These are phyloP conservation scores for Boeremia lycopersici DNA, from an alignment of 2,329 filamentous ascomycete genomes.

Conservation along the genomic window DNA sequence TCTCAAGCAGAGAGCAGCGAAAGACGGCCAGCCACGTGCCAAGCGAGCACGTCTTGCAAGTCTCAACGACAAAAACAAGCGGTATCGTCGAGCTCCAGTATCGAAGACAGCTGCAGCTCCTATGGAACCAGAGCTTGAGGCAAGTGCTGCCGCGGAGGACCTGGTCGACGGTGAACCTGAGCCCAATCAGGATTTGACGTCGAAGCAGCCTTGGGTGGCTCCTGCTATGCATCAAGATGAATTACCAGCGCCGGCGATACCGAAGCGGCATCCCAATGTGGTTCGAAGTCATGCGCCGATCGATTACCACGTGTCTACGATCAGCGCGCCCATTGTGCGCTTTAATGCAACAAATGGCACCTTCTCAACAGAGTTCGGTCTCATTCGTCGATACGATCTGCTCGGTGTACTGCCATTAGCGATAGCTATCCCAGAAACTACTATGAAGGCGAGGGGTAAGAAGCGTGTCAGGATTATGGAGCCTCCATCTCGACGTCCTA, in stretches of 20 bases:
- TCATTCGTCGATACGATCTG: background rate
- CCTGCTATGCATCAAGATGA: background rate
- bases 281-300: too few species aligned
- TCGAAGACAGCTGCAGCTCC: slow-evolving; percentile 2
- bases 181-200: background rate
- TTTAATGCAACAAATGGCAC: slow-evolving; percentile 53
- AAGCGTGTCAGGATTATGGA: slow-evolving; percentile 32
- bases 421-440: background rate
- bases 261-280: background rate
- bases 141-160: slow-evolving; percentile 1
- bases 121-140: slow-evolving; percentile 20
- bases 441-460: slow-evolving; percentile 11
- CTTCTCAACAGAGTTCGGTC: slow-evolving; percentile 51
- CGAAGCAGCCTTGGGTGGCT: background rate
- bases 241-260: background rate
- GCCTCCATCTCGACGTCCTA: slow-evolving; percentile 9
- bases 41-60: slow-evolving; percentile 34
- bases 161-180: background rate
- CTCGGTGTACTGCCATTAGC: slow-evolving; percentile 10
- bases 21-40: slow-evolving; percentile 13
- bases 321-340: slow-evolving; percentile 28
- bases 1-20: slow-evolving; percentile 12
- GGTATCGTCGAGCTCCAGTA: slow-evolving; percentile 22
- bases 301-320: background rate
- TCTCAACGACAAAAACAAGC: slow-evolving; percentile 33